A percentile compares a stretch with the other conserved stretches of the same genome.
Evolutionary conservation across 2,329 filamentous ascomycete species (phyloP).

Genomic region (Penicillium sp.): DNA sequence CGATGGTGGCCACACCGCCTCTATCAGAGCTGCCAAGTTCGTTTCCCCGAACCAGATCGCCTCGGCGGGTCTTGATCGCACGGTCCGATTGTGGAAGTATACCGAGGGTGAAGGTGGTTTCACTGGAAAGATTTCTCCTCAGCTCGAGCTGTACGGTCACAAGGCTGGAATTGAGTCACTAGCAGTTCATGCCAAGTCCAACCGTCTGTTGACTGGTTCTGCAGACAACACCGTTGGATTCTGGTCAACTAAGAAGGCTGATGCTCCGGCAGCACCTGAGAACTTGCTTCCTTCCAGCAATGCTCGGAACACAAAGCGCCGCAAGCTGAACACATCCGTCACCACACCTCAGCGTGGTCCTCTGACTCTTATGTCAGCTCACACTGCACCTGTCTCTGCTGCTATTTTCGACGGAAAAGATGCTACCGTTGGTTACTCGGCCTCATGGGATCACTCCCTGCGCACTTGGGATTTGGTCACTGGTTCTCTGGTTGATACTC

Average conservation of each 20-base stretch:
- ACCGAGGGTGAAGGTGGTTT: conserved; percentile 63
- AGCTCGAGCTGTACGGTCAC: conserved; percentile 82
- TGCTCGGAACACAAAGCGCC: conserved; percentile 67
- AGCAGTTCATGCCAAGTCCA: conserved; percentile 69
- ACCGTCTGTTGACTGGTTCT: conserved; percentile 80
- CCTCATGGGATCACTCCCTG: conserved; percentile 86
- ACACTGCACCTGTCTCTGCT: conserved; percentile 73
- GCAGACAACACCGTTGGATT: conserved; percentile 81
- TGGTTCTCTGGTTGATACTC: conserved; percentile 71
- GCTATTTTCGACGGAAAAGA: conserved; percentile 84
- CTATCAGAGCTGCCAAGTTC: conserved; percentile 81
- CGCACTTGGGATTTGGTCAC: conserved; percentile 91
- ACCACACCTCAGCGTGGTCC: conserved; percentile 71
- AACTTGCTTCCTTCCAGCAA: conserved; percentile 67
- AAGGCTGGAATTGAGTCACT: conserved; percentile 71
- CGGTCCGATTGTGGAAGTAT: conserved; percentile 88
- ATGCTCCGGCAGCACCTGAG: conserved; percentile 71
- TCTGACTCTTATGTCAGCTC: conserved; percentile 68
- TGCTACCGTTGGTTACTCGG: conserved; percentile 84
- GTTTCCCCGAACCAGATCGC: conserved; percentile 74
- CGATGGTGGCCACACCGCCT: conserved; percentile 71
- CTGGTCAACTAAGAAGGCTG: conserved; percentile 79
- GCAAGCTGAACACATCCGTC: conserved; percentile 66
- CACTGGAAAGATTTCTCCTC: conserved; percentile 65
- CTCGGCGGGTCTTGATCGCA: conserved; percentile 80